Percentiles rank a stretch among this genome's conserved stretches.
Evolutionary conservation across 768 basidiomycete species (phyloP).

Genomic region (Clavulina sp.): DNA sequence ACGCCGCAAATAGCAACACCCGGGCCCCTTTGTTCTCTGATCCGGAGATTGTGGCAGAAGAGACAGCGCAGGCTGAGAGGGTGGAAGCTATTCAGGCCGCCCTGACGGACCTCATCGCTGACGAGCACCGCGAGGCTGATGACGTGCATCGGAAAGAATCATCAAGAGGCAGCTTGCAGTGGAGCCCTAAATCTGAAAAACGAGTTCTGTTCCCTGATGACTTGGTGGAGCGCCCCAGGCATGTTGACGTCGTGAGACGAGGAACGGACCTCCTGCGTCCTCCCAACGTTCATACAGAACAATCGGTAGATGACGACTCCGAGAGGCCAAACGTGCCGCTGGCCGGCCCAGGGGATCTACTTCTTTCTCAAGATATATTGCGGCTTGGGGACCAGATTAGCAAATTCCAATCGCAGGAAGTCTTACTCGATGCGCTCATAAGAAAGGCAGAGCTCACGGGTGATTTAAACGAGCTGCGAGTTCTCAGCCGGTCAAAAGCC

Average conservation of each 20-base stretch:
- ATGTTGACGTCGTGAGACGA: background rate
- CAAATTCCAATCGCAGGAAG: conserved; percentile 62
- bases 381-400: conserved; percentile 59
- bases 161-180: background rate
- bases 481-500: conserved; percentile 67
- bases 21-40: conserved; percentile 70
- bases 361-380: conserved; percentile 71
- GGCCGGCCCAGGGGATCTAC: conserved; percentile 78
- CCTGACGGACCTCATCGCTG: conserved; percentile 84
- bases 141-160: background rate
- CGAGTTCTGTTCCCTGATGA: background rate
- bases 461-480: conserved; percentile 64
- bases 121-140: conserved; percentile 32
- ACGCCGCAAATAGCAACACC: conserved; percentile 32
- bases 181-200: background rate
- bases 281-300: conserved; percentile 14
- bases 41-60: conserved; percentile 42
- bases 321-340: conserved; percentile 30
- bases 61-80: conserved; percentile 53
- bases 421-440: conserved; percentile 72
- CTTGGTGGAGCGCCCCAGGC: background rate
- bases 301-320: conserved; percentile 27
- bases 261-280: background rate
- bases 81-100: conserved; percentile 97
- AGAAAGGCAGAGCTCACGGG: conserved; percentile 92